Base-by-base conservation (phyloP, 306 rosid genomes). In the Quercus gilva region DNA sequence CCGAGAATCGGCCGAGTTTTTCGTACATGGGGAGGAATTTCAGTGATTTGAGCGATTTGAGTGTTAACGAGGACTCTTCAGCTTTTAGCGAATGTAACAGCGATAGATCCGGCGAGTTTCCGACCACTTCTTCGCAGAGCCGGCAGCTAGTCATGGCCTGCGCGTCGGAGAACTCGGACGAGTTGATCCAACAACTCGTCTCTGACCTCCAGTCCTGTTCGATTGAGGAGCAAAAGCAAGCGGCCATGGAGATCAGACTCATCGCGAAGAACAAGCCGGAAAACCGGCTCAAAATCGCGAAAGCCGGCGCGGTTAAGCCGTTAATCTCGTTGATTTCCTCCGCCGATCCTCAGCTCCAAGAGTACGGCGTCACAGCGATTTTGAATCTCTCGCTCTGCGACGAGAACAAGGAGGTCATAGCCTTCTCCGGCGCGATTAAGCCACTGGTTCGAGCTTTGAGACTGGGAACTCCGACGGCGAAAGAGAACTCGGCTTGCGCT, bases 81-180 rank as follows among this genome's bases (percentile, higher is more conserved):
- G 97, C 99, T 55, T 96, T 96, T 76, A 93, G 99, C 82, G 99
- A 96, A 60, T 93, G 99, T 63, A 90, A 90, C 78, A 96, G 99
- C 76, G 99, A 96, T 74, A 85, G 94, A 90, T 96, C 99, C 83
- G 94, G 96, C 26, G 99, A 96, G 85, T 96, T 96, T 71, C 83
- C 88, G 20, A 45, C 96, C 25, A 79, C 87, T 11, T 88, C 97
- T 6, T 87, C 94, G 0, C 91, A 91, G 75, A 82, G 87, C 60
- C 92, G 97, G 7, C 83, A 87, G 10, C 86, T 95, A 15, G 49
- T 86, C 55, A 78, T 90, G 15, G 79, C 98, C 8, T 93, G 98
- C 58, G 85, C 96, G 15, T 53, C 97, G 5, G 99, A 91, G 12
- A 88, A 95, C 80, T 91, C 99, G 37, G 98, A 93, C 70, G 97